Conservation (phyloP, 306 rosid species). For the Glycine tomentella region DNA sequence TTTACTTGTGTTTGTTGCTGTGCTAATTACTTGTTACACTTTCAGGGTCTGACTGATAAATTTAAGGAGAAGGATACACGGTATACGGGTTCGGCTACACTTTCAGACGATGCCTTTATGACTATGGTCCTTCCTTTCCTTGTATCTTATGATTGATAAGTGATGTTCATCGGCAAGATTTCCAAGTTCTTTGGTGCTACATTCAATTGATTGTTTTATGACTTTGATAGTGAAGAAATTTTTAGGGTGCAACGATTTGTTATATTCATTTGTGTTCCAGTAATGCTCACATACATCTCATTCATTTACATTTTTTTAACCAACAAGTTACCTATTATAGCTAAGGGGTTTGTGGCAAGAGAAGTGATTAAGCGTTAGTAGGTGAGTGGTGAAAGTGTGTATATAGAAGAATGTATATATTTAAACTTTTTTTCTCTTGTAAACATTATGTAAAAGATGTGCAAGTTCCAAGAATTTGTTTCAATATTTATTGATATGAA, state of each 20-base stretch:
- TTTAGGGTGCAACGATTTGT: conserved; percentile 35
- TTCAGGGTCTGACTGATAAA: conserved; percentile 92
- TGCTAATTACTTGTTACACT: conserved; percentile 34
- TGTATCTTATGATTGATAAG: conserved; percentile 69
- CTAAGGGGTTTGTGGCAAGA: background rate
- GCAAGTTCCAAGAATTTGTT: background rate
- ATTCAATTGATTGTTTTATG: conserved; percentile 52
- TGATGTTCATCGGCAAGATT: background rate
- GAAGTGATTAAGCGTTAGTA: background rate
- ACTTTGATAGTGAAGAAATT: conserved; percentile 29
- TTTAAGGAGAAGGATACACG: conserved; percentile 84
- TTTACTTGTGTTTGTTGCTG: background rate
- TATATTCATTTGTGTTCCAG: background rate
- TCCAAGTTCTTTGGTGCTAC: conserved; percentile 36
- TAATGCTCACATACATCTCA: background rate
- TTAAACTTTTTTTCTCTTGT: background rate
- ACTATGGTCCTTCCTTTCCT: conserved; percentile 84
- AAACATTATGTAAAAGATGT: background rate
- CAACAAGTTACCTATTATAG: background rate
- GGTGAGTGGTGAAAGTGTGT: background rate
- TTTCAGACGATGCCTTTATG: conserved; percentile 75
- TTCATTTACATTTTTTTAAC: background rate
- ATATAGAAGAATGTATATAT: background rate
- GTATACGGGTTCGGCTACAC: conserved; percentile 71
- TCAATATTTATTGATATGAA: background rate